Evolutionary conservation across 2,329 filamentous ascomycete species (phyloP), one percentile per base, ranked within the genome.

Genomic region (Colletotrichum noveboracense): DNA sequence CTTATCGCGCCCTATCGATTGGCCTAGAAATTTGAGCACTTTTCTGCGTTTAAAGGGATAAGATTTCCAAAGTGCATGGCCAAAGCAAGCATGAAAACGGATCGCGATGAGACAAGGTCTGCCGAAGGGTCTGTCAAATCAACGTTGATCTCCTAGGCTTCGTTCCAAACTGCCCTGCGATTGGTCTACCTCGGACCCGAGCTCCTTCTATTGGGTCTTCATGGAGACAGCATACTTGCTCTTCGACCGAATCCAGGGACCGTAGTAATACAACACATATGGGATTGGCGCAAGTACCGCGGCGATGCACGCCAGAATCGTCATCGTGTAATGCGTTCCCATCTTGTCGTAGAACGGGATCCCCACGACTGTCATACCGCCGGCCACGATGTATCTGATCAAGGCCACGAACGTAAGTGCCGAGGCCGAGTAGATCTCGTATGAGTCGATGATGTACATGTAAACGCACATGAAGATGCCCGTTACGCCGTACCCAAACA

Each of bases 401-500:
- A 84, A 60, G 0, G 83, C 75, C 5, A 83, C 80, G 6, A 84
- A 83, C 0, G 83, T 82, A 0, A 83, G 78, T 1, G 83, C 83
- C 8, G 82, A 83, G 0, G 83, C 83, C 0, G 83, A 81, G 69
- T 81, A 84, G 1, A 79, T 80, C 78, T 83, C 80, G 36, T 84
- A 84, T 2, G 80, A 80, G 66, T 84, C 83, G 4, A 84, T 84
- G 70, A 84, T 82, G 56, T 84, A 84, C 83, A 83, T 83, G 70
- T 84, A 84, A 0, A 79, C 79, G 21, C 80, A 82, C 21, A 84
- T 75, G 55, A 74, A 76, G 74, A 88, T 85, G 6, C 85, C 84
- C 58, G 86, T 86, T 78, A 89, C 83, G 4, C 85, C 86, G 58
- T 86, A 88, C 2, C 88, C 87, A 30, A 89, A 88, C 0, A 88